Base-by-base conservation (phyloP, 129 eudicot genomes). In the Arctium minus region DNA sequence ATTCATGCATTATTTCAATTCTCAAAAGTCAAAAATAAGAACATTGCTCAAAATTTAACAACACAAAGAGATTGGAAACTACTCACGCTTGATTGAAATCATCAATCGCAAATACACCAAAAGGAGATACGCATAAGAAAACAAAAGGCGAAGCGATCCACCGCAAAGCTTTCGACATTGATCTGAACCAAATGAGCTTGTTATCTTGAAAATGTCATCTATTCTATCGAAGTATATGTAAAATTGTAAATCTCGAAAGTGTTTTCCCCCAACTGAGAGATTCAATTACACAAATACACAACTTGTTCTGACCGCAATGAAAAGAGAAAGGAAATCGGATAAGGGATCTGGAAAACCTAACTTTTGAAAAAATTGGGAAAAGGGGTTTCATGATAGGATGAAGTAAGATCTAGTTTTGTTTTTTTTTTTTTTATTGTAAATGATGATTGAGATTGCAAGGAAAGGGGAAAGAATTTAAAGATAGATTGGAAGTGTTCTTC, bases 21-120 rank as follows among this genome's bases (percentile, higher is more conserved):
- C 13, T 3, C n/a, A 33, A 77, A 74, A 31, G 12, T 60, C 5
- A 40, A 74, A 80, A 29, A 30, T 2, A 36, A 48, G 8, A 9
- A 12, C 69, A 29, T 33, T 33, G 36, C 1, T 33, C 36, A 33
- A n/a, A 33, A 33, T 1, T 33, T 12, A 80, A 38, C 29, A 29
- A 31, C 17, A 0, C 56, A n/a, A 44, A 17, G 5, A 87, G 73
- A 72, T 30, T 40, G 75, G 38, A 82, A 69, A 76, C 92, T 73
- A 77, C 99, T 89, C 82, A 96, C 98, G 99, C 91, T 88, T 90
- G 94, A 85, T 82, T 92, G 70, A 89, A 86, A 86, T 90, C 85
- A 33, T 90, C 93, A 82, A 88, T 79, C 13, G 93, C 88, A 79
- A 76, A 86, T 29, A 92, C 90, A 87, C 91, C 84, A 81, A 74